These are phyloP conservation scores for Nicotiana tabacum DNA, from an alignment of 257 asterid species.

Conservation along the genomic window DNA sequence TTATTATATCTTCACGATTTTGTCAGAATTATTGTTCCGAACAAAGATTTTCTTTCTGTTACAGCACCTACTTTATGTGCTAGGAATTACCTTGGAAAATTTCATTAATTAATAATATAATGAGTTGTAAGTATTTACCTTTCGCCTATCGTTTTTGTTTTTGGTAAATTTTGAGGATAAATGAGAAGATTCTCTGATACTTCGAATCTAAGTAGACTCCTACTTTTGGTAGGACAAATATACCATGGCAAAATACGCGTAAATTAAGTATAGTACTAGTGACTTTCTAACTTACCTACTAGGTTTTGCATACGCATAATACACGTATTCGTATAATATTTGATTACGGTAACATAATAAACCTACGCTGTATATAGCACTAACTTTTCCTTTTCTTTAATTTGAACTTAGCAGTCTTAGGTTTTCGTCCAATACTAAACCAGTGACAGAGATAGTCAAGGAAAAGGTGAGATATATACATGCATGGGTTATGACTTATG, in stretches of 20 bases:
- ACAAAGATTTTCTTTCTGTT: background rate
- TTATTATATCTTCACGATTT: too few species aligned
- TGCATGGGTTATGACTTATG: background rate
- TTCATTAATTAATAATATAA: background rate
- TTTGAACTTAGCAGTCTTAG: background rate
- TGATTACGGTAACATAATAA: background rate
- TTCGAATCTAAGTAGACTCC: constrained; percentile 25
- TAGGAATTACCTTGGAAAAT: background rate
- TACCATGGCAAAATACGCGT: background rate
- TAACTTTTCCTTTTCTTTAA: background rate
- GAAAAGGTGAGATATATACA: background rate
- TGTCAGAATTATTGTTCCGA: too few species aligned
- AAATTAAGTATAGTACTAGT: constrained; percentile 8
- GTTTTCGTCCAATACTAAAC: background rate
- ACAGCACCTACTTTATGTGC: background rate
- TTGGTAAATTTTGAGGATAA: background rate
- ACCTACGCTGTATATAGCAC: background rate
- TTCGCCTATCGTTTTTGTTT: background rate
- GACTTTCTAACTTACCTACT: constrained; percentile 13
- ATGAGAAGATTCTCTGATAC: constrained; percentile 9
- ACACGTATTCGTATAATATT: constrained; percentile 7
- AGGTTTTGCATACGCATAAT: background rate
- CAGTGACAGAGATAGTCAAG: background rate
- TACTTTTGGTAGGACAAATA: constrained; percentile 15
- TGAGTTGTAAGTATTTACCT: background rate